phyloP scores from a whole-genome alignment of 768 basidiomycete species.

The Chiua virens region DNA sequence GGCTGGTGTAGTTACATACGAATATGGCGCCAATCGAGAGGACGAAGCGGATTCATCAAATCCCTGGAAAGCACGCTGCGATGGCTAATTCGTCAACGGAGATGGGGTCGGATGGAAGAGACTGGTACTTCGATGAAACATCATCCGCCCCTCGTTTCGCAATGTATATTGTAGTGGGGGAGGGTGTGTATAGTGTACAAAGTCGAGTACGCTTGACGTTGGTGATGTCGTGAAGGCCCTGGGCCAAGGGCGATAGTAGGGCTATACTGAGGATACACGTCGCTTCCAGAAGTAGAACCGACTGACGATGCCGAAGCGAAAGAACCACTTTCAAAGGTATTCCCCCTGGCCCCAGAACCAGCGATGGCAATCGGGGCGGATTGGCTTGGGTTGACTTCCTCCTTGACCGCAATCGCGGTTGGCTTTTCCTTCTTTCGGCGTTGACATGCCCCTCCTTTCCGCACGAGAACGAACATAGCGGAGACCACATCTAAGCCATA shows the following conservation, averaged over 20 bases:
- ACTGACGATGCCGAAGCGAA: conserved; percentile 47
- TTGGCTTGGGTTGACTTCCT: conserved; percentile 26
- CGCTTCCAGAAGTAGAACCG: conserved; percentile 58
- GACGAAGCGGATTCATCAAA: conserved; percentile 37
- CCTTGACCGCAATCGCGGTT: conserved; percentile 25
- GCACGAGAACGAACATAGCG: conserved; percentile 85
- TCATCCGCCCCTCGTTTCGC: conserved; percentile 32
- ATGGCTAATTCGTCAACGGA: conserved; percentile 26
- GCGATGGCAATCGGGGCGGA: conserved; percentile 41
- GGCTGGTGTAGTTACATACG: conserved; percentile 40
- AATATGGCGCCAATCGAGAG: conserved; percentile 35
- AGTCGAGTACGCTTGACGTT: conserved; percentile 51
- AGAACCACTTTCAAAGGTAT: conserved; percentile 48
- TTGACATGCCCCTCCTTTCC: conserved; percentile 73
- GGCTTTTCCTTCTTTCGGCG: conserved; percentile 65
- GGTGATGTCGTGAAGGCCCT: conserved; percentile 71
- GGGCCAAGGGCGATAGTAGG: conserved; percentile 39
- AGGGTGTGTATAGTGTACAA: conserved; percentile 55
- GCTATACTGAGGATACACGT: conserved; percentile 50
- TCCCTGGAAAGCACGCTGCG: conserved; percentile 37
- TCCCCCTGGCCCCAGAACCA: conserved; percentile 49
- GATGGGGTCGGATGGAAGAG: conserved; percentile 47
- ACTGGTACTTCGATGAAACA: conserved; percentile 18
- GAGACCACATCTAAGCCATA: conserved; percentile 65
- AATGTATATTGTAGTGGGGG: conserved; percentile 34